Percentiles rank a stretch among this genome's conserved stretches.
Evolutionary conservation across 352 stramenopile genomes (phyloP).

Genomic region (Salisapilia sapeloensis): DNA sequence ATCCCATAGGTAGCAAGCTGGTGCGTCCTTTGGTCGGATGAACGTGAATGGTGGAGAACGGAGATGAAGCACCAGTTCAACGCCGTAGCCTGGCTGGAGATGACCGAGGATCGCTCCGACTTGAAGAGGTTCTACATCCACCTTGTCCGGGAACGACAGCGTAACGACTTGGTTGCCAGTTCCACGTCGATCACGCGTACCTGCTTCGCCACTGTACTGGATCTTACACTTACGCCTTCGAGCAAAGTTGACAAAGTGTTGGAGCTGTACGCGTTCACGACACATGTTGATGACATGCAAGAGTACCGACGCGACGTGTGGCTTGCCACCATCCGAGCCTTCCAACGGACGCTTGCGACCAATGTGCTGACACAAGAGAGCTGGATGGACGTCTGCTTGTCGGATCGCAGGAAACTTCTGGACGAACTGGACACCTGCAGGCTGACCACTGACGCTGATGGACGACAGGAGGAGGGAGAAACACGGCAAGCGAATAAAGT

Average conservation of each 20-base stretch:
- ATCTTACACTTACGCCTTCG: slow-evolving; percentile 65
- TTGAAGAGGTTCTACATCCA: slow-evolving; percentile 64
- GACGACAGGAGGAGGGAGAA: slow-evolving; percentile 71
- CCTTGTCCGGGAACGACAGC: slow-evolving; percentile 72
- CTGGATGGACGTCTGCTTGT: slow-evolving; percentile 47
- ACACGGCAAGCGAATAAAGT: slow-evolving; percentile 58
- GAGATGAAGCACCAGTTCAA: slow-evolving; percentile 63
- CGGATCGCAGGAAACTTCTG: slow-evolving; percentile 71
- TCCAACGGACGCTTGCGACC: slow-evolving; percentile 11
- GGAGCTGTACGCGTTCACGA: slow-evolving; percentile 68
- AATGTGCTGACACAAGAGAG: slow-evolving; percentile 26
- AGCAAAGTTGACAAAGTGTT: slow-evolving; percentile 81
- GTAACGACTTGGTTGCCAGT: slow-evolving; percentile 74
- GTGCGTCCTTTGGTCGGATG: slow-evolving; percentile 35
- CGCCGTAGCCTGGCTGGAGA: slow-evolving; percentile 52
- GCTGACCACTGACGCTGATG: slow-evolving; percentile 25
- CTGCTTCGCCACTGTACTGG: slow-evolving; percentile 66
- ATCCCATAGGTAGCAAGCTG: slow-evolving; percentile 38
- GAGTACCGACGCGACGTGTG: slow-evolving; percentile 60
- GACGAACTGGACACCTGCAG: slow-evolving; percentile 72
- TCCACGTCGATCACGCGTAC: slow-evolving; percentile 19
- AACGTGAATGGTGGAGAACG: slow-evolving; percentile 47
- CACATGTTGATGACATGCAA: slow-evolving; percentile 73
- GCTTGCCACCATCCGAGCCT: slow-evolving; percentile 8
- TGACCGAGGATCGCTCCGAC: slow-evolving; percentile 69